These are phyloP conservation scores for Hypoxylon sp. DNA, from an alignment of 2,329 filamentous ascomycete species.

Conservation along the genomic window DNA sequence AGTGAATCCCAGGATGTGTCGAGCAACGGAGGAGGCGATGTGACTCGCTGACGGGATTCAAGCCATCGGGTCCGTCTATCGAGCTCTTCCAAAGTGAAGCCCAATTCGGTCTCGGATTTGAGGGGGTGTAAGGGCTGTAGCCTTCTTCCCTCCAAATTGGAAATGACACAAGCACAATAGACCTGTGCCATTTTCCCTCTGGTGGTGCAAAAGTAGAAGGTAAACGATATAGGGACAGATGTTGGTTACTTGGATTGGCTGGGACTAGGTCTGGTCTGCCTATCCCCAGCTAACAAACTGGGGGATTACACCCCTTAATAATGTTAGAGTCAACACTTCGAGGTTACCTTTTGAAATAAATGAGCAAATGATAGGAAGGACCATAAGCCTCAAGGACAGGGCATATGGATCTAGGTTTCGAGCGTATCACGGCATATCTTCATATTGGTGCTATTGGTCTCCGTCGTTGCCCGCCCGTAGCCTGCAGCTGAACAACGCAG, in stretches of 20 bases:
- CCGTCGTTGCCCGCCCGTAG: slow-evolving; percentile 20
- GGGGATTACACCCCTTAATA: slow-evolving; percentile 28
- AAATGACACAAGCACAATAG: slow-evolving; percentile 47
- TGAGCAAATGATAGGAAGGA: slow-evolving; percentile 10
- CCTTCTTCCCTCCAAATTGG: slow-evolving; percentile 47
- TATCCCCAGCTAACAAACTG: slow-evolving; percentile 2
- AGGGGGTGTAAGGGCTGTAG: not conserved
- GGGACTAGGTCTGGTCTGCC: slow-evolving; percentile 3
- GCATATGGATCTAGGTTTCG: slow-evolving; percentile 2
- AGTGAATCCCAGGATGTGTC: slow-evolving; percentile 48
- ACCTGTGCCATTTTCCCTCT: slow-evolving; percentile 36
- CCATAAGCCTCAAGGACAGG: slow-evolving; percentile 18
- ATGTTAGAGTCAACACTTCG: slow-evolving; percentile 4
- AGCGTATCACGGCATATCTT: slow-evolving; percentile 17
- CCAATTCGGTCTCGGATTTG: slow-evolving; percentile 1
- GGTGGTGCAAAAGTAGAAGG: slow-evolving; percentile 1
- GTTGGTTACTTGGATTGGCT: not conserved
- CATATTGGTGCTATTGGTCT: slow-evolving; percentile 24
- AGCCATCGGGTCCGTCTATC: slow-evolving; percentile 46
- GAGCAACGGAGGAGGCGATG: slow-evolving; percentile 48
- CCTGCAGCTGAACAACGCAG: slow-evolving; percentile 42
- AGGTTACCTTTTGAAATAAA: slow-evolving; percentile 6
- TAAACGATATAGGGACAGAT: not conserved
- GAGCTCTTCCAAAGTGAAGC: slow-evolving; percentile 38
- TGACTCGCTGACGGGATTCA: slow-evolving; percentile 34